Conservation (phyloP, 768 basidiomycete species). For the Russula ochroleuca region DNA sequence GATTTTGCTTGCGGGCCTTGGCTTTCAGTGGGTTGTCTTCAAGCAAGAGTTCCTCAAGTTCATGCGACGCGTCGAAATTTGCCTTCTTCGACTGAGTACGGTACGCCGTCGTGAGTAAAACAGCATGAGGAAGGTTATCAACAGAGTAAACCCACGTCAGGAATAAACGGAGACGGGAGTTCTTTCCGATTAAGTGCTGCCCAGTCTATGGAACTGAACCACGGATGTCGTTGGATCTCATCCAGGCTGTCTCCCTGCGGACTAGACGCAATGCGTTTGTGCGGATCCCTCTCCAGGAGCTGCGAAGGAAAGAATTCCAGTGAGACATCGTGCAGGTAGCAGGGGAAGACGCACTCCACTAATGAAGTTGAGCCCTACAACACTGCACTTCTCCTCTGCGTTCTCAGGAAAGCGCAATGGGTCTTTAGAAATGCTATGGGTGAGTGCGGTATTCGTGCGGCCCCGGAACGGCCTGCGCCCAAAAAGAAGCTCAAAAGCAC, state of each 20-base stretch:
- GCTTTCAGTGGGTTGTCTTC: constrained; percentile 98
- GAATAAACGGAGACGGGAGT: constrained; percentile 77
- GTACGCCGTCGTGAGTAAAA: constrained; percentile 16
- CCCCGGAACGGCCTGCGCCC: constrained; percentile 91
- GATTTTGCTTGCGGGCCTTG: constrained; percentile 83
- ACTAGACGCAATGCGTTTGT: constrained; percentile 78
- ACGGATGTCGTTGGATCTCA: constrained; percentile 73
- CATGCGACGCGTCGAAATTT: constrained; percentile 98
- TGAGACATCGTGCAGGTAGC: neutral
- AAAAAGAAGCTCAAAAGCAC: constrained; percentile 88
- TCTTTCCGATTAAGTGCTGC: constrained; percentile 73
- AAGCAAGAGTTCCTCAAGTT: constrained; percentile 89
- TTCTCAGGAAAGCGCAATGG: constrained; percentile 87
- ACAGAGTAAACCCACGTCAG: constrained; percentile 57
- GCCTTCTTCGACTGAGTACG: constrained; percentile 91
- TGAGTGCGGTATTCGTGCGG: constrained; percentile 87
- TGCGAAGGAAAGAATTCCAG: constrained; percentile 33
- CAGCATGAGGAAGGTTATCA: constrained; percentile 7
- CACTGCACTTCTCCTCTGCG: constrained; percentile 72
- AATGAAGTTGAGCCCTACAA: constrained; percentile 71
- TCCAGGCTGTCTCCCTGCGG: constrained; percentile 73
- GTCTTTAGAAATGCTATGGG: constrained; percentile 88
- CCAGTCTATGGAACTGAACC: constrained; percentile 93
- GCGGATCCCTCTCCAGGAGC: constrained; percentile 84
- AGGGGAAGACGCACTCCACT: constrained; percentile 50